Evolutionary conservation across 495 filamentous ascomycete genomes (phyloP), one percentile per base, ranked within the genome.

Genomic region (Glonium stellatum): DNA sequence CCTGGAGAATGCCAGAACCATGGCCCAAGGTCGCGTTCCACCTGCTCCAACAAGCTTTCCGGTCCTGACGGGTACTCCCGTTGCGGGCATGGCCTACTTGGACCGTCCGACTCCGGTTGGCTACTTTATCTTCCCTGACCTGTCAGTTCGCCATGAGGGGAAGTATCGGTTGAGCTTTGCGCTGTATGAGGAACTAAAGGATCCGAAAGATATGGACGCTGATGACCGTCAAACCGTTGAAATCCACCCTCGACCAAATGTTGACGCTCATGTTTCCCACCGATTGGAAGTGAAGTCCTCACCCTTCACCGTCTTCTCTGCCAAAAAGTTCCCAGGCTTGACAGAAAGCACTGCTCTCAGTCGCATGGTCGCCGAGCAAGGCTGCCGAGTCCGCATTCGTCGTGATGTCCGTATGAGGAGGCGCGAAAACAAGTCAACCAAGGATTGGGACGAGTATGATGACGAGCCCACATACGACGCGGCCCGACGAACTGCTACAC

Each of bases 321-420:
- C 93, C 23, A 98, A 98, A 84, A 98, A 97, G 77, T 98, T 98
- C 77, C 93, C 93, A 39, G 93, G 93, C 11, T 76, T 98, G 65
- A 85, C 89, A 1, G 92, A 93, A 73, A 96, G 90, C 73, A 98
- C 93, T 0, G 76, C 80, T 5, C 78, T 97, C 37, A 97, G 92
- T 67, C 86, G 91, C 47, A 85, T 88, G 41, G 91, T 98, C 58
- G 92, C 93, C 9, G 93, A 98, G 71, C 93, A 98, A 73, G 93
- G 93, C 42, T 98, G 93, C 71, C 90, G 95, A 59, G 93, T 98
- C 44, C 87, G 93, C 25, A 98, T 98, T 67, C 83, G 93, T 61
- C 88, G 93, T 62, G 93, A 98, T 79, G 93, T 98, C 15, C 85
- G 93, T 47, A 98, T 98, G 93, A 86, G 93, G 72, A 84, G 92